phyloP scores from a whole-genome alignment of 352 stramenopile genomes.

The Albugo candida region DNA sequence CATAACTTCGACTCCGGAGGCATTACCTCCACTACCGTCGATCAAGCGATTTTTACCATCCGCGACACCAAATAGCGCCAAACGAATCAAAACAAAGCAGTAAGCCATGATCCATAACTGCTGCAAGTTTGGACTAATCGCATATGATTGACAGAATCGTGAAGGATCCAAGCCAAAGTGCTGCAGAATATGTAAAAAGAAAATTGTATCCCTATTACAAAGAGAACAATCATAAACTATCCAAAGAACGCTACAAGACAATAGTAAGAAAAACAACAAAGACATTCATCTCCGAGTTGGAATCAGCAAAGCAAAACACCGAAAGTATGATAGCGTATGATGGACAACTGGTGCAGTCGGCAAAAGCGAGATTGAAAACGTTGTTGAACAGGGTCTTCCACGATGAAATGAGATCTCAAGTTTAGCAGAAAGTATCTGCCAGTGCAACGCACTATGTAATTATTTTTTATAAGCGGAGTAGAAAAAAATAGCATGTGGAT shows the following conservation, averaged over 20 bases:
- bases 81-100: background rate
- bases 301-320: slow-evolving; percentile 25
- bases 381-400: slow-evolving; percentile 46
- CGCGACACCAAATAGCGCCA: background rate
- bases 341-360: slow-evolving; percentile 25
- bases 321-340: slow-evolving; percentile 10
- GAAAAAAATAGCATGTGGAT: no score
- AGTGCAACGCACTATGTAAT: background rate
- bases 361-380: slow-evolving; percentile 48
- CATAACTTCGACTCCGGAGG: background rate
- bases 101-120: background rate
- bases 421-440: slow-evolving; percentile 12
- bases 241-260: slow-evolving; percentile 57
- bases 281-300: slow-evolving; percentile 35
- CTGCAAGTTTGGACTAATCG: background rate
- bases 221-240: slow-evolving; percentile 26
- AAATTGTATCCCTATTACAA: slow-evolving; percentile 73
- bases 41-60: background rate
- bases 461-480: no score
- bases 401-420: background rate
- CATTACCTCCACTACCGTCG: background rate
- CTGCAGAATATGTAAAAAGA: slow-evolving; percentile 57
- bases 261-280: slow-evolving; percentile 51
- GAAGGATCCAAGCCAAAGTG: slow-evolving; percentile 17
- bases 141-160: background rate